phyloP scores from a whole-genome alignment of 1,284 basidiomycete genomes.

The Coniferiporia sulphurascens region DNA sequence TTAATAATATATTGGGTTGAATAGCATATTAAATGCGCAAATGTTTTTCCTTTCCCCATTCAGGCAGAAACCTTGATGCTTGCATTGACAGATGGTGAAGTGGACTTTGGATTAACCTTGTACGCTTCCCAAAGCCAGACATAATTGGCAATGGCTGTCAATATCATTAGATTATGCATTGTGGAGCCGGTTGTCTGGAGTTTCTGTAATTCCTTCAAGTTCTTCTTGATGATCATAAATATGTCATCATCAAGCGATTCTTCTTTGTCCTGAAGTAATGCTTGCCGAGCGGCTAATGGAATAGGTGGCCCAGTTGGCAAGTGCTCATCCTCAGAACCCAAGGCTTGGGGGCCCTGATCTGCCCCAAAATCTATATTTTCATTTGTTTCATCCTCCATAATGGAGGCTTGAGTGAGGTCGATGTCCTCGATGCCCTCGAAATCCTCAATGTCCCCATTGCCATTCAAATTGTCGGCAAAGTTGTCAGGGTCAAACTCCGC shows the following conservation, averaged over 20 bases:
- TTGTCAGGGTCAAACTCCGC: no score
- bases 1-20: neutral
- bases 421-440: no score
- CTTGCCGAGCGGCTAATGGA: neutral
- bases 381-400: no score
- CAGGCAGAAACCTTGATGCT: neutral
- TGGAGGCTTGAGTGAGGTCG: no score
- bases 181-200: neutral
- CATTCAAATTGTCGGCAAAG: no score
- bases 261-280: neutral
- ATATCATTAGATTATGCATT: neutral
- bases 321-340: neutral
- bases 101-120: neutral
- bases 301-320: neutral
- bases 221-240: neutral
- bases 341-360: no score
- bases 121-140: neutral
- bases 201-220: neutral
- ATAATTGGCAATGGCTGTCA: neutral
- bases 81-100: neutral
- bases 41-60: constrained; percentile 4
- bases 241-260: neutral
- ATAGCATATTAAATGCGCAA: constrained; percentile 2
- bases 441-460: no score
- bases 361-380: no score